Percentiles rank a stretch among this genome's conserved stretches.
These are phyloP conservation scores for Porodaedalea pini DNA, from an alignment of 1,284 basidiomycete species.

Conservation along the genomic window DNA sequence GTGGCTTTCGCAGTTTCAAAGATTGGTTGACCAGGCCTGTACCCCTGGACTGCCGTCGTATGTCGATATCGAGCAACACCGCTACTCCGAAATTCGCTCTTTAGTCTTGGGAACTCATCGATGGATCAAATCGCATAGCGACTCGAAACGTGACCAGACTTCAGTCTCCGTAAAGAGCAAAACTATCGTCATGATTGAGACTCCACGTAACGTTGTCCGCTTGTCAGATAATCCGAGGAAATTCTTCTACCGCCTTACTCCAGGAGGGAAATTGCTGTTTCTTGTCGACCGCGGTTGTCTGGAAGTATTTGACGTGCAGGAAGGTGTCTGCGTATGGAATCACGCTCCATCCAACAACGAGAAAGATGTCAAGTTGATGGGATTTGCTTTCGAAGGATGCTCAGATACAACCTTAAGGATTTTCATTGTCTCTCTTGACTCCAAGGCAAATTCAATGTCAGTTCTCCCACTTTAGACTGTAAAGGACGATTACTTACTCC, in stretches of 20 bases:
- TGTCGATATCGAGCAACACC: not conserved
- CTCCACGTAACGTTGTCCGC: no score
- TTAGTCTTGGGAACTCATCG: not conserved
- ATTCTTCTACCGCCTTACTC: no score
- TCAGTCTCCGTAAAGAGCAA: no score
- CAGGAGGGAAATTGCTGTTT: no score
- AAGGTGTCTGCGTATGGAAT: not conserved
- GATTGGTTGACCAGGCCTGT: not conserved
- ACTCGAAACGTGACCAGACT: no score
- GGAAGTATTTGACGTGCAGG: not conserved
- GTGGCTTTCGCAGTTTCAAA: constrained; percentile 2
- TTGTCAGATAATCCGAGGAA: no score
- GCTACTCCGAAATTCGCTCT: constrained; percentile 1
- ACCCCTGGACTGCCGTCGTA: not conserved
- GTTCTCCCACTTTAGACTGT: not conserved
- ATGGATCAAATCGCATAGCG: not conserved
- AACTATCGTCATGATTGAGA: no score
- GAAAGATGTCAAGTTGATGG: not conserved
- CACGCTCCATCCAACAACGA: no score
- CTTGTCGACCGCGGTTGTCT: not conserved
- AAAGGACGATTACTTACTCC: no score
- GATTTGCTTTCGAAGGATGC: not conserved
- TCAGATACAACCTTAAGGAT: not conserved
- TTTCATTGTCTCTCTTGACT: not conserved
- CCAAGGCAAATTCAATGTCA: not conserved